phyloP scores from a whole-genome alignment of 345 rosid species.

The Hibiscus trionum region DNA sequence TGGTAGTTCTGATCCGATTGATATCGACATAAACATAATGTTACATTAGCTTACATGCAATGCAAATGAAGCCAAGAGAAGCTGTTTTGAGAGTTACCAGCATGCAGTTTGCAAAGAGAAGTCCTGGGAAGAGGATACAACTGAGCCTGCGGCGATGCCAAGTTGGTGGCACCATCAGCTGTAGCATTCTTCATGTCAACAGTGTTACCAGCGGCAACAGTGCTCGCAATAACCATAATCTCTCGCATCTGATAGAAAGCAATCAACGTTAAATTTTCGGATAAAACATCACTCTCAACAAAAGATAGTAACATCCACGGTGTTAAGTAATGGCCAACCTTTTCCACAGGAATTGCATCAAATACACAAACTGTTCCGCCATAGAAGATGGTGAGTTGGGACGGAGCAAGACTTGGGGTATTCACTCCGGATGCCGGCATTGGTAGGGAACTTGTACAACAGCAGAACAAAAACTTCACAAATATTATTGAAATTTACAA shows the following conservation, averaged over 20 bases:
- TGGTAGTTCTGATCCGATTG: slow-evolving; percentile 55
- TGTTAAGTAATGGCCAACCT: slow-evolving; percentile 32
- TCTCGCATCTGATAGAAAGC: slow-evolving; percentile 46
- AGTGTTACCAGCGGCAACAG: slow-evolving; percentile 38
- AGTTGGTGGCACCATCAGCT: slow-evolving; percentile 28
- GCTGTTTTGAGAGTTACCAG: slow-evolving; percentile 40
- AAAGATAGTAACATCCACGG: slow-evolving; percentile 1
- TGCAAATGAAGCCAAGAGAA: background rate
- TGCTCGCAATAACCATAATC: slow-evolving; percentile 52
- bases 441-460: slow-evolving; percentile 26
- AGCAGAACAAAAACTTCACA: slow-evolving; percentile 1
- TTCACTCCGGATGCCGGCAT: slow-evolving; percentile 29
- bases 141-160: slow-evolving; percentile 47
- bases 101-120: slow-evolving; percentile 63
- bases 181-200: slow-evolving; percentile 39
- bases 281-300: background rate
- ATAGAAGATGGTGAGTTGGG: slow-evolving; percentile 80
- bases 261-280: background rate
- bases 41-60: background rate
- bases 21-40: slow-evolving; percentile 11
- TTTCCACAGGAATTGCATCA: slow-evolving; percentile 59
- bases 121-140: slow-evolving; percentile 37
- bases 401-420: slow-evolving; percentile 23
- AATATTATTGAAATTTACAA: background rate
- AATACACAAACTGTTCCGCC: slow-evolving; percentile 69